Percentiles rank a stretch among this genome's conserved stretches.
phyloP scores from a whole-genome alignment of 2,329 filamentous ascomycete genomes.

The Alternaria triticimaculans region DNA sequence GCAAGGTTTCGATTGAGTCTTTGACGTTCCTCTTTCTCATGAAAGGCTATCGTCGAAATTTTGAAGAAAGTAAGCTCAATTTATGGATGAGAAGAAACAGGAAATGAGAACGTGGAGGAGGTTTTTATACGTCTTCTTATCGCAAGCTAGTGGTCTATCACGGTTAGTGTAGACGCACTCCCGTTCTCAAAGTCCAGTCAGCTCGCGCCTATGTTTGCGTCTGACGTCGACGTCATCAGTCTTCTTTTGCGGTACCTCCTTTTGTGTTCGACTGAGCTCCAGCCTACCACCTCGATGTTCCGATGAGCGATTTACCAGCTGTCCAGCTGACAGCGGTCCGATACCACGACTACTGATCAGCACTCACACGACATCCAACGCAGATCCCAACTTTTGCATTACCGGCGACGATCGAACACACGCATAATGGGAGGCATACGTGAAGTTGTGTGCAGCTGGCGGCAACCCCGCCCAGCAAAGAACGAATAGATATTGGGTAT shows the following conservation, averaged over 20 bases:
- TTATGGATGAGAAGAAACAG: background rate
- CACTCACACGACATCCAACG: background rate
- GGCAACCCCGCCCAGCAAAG: background rate
- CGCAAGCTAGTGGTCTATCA: background rate
- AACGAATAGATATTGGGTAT: background rate
- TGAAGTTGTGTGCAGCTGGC: background rate
- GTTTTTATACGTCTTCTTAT: background rate
- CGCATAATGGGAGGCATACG: background rate
- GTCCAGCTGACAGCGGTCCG: background rate
- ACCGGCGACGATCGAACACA: background rate
- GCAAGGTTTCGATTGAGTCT: too few species aligned
- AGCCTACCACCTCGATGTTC: background rate
- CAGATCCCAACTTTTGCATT: background rate
- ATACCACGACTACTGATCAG: background rate
- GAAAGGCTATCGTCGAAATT: too few species aligned
- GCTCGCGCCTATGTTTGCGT: fast-evolving
- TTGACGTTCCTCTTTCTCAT: too few species aligned
- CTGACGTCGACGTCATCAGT: background rate
- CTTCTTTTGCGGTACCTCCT: too few species aligned
- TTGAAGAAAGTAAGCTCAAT: too few species aligned
- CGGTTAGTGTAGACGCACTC: background rate
- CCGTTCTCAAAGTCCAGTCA: fast-evolving
- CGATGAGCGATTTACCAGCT: background rate
- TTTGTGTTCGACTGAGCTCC: fast-evolving
- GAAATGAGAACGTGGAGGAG: background rate